phyloP scores from a whole-genome alignment of 1,284 basidiomycete genomes.

The Ceraceosorus guamensis region DNA sequence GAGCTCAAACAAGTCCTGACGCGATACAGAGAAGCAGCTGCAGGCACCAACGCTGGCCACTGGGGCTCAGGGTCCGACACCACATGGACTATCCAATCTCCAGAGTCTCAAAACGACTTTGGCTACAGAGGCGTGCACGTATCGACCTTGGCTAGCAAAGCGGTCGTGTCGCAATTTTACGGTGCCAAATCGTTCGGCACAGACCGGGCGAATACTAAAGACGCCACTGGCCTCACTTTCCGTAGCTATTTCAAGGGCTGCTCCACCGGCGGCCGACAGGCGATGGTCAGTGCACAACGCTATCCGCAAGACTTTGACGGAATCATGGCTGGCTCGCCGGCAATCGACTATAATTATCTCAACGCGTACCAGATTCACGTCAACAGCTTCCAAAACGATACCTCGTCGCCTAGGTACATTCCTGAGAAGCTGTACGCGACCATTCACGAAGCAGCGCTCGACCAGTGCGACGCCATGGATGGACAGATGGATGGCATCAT shows the following conservation, averaged over 20 bases:
- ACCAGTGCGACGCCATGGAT: slow-evolving; percentile 19
- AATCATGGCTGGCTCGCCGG: slow-evolving; percentile 24
- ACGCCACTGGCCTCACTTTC: slow-evolving; percentile 8
- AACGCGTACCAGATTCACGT: slow-evolving; percentile 28
- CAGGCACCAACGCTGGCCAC: slow-evolving; percentile 24
- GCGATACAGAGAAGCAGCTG: slow-evolving; percentile 19
- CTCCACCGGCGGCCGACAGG: slow-evolving; percentile 25
- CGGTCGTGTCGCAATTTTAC: slow-evolving; percentile 21
- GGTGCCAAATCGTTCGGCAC: slow-evolving; percentile 6
- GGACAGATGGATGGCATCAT: slow-evolving; percentile 24
- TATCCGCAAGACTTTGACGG: slow-evolving; percentile 27
- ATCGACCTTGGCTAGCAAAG: slow-evolving; percentile 15
- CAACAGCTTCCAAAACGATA: slow-evolving; percentile 16
- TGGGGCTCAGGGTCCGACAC: slow-evolving; percentile 8
- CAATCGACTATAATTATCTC: slow-evolving; percentile 20
- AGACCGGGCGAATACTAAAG: background rate
- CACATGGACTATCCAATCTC: slow-evolving; percentile 7
- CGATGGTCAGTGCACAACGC: slow-evolving; percentile 17
- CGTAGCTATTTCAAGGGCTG: slow-evolving; percentile 26
- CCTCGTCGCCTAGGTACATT: slow-evolving; percentile 12
- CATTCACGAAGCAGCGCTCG: slow-evolving; percentile 17
- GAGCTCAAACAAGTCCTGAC: slow-evolving; percentile 28
- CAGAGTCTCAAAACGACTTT: slow-evolving; percentile 18
- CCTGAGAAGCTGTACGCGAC: slow-evolving; percentile 11
- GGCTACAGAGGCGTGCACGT: slow-evolving; percentile 22